Evolutionary conservation across 2,329 filamentous ascomycete species (phyloP).

Genomic region (Blumeriella jaapii): DNA sequence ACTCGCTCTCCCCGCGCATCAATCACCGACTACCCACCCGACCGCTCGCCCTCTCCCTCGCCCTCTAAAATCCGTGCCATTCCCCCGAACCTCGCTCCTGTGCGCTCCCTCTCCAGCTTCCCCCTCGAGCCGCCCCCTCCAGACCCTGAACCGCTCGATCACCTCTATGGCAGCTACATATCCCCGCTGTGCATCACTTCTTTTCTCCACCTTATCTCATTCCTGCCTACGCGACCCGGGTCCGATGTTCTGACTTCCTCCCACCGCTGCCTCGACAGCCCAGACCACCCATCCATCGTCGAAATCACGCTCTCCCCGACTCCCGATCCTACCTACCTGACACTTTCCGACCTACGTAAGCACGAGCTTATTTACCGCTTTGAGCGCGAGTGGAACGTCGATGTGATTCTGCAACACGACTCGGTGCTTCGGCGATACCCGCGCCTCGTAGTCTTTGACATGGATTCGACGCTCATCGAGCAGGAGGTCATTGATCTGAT

Average conservation of each 20-base stretch:
- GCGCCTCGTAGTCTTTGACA: conserved; percentile 88
- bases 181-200: conserved; percentile 54
- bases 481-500: conserved; percentile 97
- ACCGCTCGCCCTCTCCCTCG: conserved; percentile 27
- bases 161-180: conserved; percentile 54
- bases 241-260: conserved; percentile 44
- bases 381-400: conserved; percentile 80
- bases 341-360: conserved; percentile 59
- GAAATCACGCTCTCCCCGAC: conserved; percentile 53
- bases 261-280: conserved; percentile 53
- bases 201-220: conserved; percentile 54
- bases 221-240: conserved; percentile 43
- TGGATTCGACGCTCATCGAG: conserved; percentile 95
- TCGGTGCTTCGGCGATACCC: conserved; percentile 67
- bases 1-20: conserved; percentile 27
- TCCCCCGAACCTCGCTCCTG: conserved; percentile 40
- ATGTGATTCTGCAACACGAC: conserved; percentile 67
- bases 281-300: conserved; percentile 49
- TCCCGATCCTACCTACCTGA: conserved; percentile 49
- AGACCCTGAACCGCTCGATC: conserved; percentile 48
- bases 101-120: conserved; percentile 44
- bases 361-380: conserved; percentile 76
- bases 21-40: conserved; percentile 28
- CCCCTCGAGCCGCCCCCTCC: conserved; percentile 44
- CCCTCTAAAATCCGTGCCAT: conserved; percentile 14